Evolutionary conservation across 441 rosid species (phyloP), one percentile per base, ranked within the genome.

Genomic region (Arabidopsis lyrata): DNA sequence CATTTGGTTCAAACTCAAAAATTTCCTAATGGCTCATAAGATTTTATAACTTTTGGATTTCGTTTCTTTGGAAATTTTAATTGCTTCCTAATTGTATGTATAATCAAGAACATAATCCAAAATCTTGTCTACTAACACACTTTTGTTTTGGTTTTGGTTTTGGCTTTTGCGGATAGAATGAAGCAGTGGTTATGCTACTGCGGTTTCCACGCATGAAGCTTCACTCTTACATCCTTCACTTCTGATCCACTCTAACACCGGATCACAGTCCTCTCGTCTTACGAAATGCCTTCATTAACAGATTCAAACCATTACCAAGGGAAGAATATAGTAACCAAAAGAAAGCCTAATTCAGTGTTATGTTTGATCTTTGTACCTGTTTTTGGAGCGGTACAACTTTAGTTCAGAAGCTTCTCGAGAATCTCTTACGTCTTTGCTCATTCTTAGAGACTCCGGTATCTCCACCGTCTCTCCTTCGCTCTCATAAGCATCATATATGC

Each of bases 211-310:
- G 27, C 32, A 22, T 49, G 80, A 42, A 29, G 11, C 65, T 55
- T 80, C 76, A 58, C 63, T 52, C 78, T 75, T 66, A 74, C 77
- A 65, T 54, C 81, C 81, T 70, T 88, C 85, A 66, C 64, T 83
- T 59, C 72, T 80, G 73, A 90, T 82, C 97, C 98, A 90, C 69
- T 90, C 92, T 16, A 93, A 80, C 41, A 93, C 81, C 48, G 84
- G 78, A 12, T 82, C 84, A 73, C 98, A 93, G 54, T 93, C 93
- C 71, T 82, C 85, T 1, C 86, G 81, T 50, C 82, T 66, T 29
- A 85, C 58, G 35, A 93, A 93, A 81, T 78, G 85, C 90, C 98
- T 93, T 80, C 86, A 77, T 39, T 29, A 58, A 69, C 27, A 72
- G 64, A 63, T 38, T 63, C 62, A 75, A 52, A 57, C 6, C 38